Percentiles rank a stretch among this genome's conserved stretches.
Evolutionary conservation across 1,139 yeast genomes (phyloP).

Genomic region (Meyerozyma carpophila): DNA sequence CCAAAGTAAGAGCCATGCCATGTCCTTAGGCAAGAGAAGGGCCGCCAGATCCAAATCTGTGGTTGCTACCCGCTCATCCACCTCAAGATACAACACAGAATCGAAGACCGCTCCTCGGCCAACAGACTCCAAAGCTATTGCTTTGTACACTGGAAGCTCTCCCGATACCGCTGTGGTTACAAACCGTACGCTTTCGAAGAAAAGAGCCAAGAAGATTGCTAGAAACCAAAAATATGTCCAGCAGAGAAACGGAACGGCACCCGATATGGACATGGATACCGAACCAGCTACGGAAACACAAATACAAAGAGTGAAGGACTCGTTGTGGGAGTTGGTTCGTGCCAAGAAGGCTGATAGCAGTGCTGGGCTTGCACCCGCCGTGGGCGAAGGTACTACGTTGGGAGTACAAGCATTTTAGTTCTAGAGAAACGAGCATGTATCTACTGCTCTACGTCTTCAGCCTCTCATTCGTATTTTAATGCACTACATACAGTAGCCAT

Average conservation of each 20-base stretch:
- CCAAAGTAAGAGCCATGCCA: constrained; percentile 49
- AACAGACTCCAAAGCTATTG: constrained; percentile 56
- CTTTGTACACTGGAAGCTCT: constrained; percentile 46
- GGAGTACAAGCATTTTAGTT: constrained; percentile 58
- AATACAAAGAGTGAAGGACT: constrained; percentile 52
- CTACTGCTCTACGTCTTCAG: too few species aligned
- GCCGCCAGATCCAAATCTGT: constrained; percentile 46
- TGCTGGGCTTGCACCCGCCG: constrained; percentile 35
- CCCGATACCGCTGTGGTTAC: constrained; percentile 38
- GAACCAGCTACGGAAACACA: constrained; percentile 32
- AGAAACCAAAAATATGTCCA: constrained; percentile 71
- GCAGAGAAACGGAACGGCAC: constrained; percentile 44
- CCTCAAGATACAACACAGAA: constrained; percentile 34
- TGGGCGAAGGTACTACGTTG: constrained; percentile 76
- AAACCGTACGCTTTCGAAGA: constrained; percentile 64
- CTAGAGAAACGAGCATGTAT: not conserved
- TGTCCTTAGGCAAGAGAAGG: constrained; percentile 52
- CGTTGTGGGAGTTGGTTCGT: constrained; percentile 58
- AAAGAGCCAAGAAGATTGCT: constrained; percentile 75
- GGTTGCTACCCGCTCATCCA: constrained; percentile 40
- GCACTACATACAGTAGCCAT: not conserved
- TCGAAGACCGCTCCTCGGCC: constrained; percentile 33
- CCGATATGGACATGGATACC: constrained; percentile 44
- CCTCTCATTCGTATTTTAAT: too few species aligned
- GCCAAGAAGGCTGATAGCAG: constrained; percentile 41